Evolutionary conservation across 208 protist genomes (phyloP).

Genomic region (Wallacemonas collosoma): DNA sequence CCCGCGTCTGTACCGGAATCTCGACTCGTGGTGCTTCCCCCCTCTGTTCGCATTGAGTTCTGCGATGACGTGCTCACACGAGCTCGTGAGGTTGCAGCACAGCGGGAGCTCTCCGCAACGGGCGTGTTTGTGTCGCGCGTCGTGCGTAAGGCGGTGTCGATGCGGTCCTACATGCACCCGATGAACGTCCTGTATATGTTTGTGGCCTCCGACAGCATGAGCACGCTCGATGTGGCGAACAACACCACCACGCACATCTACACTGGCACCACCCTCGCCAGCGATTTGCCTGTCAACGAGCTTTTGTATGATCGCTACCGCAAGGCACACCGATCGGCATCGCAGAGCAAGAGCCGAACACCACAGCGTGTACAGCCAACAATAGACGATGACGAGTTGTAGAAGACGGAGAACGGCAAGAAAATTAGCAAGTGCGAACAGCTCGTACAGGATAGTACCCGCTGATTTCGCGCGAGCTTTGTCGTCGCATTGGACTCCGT

Average conservation of each 20-base stretch:
- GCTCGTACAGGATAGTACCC: not conserved
- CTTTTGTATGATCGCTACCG: conserved; percentile 75
- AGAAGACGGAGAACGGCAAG: not conserved
- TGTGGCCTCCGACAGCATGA: conserved; percentile 26
- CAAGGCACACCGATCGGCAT: conserved; percentile 40
- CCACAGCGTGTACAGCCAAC: not conserved
- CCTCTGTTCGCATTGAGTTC: conserved; percentile 49
- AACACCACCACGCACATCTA: conserved; percentile 38
- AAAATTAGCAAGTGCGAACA: conserved; percentile 17
- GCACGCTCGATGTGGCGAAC: conserved; percentile 29
- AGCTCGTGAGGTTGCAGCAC: conserved; percentile 36
- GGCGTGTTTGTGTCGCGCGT: conserved; percentile 44
- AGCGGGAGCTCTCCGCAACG: conserved; percentile 41
- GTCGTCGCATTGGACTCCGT: no score
- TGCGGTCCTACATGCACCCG: conserved; percentile 55
- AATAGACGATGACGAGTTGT: conserved; percentile 14
- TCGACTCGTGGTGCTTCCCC: conserved; percentile 35
- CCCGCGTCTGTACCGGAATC: conserved; percentile 32
- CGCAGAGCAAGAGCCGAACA: conserved; percentile 4
- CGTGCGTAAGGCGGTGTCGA: conserved; percentile 31
- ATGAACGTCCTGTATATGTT: conserved; percentile 70
- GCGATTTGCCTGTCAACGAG: conserved; percentile 53
- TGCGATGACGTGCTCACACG: conserved; percentile 52
- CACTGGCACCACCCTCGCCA: conserved; percentile 10
- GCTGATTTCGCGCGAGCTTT: no score